Evolutionary conservation across 352 stramenopile genomes (phyloP), one percentile per base, ranked within the genome.

Genomic region (Blastocystis sp.): DNA sequence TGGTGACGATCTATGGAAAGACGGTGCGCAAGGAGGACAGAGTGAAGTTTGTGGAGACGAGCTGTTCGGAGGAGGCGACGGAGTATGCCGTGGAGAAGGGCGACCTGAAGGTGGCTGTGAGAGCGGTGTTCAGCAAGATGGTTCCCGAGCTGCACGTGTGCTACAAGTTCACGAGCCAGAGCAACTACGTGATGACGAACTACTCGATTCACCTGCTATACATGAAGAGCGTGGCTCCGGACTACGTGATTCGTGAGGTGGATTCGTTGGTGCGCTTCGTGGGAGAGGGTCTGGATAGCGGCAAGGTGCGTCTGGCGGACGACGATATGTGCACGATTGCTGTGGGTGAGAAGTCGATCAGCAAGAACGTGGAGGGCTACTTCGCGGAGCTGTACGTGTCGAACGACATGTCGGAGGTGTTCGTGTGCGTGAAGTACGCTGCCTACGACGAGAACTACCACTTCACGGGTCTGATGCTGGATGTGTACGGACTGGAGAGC

Each of bases 41-140:
- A 44, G 69, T 81, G 69, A 81, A 81, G 46, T 81, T 81, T 32
- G 69, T 81, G 42, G 46, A 64, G 69, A 24, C 32, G n/a, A 38
- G 38, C 36, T 81, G 69, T 32, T n/a, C 29, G 14, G 69, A 63
- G 51, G 69, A 44, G 42, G 69, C 69, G 11, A 24, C 29, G 46
- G 69, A 63, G 69, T 81, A 81, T 29, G 24, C 16, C 21, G 49
- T 81, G 46, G n/a, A 21, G 36, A 34, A 32, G 49, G 48, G 40
- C 16, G 48, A 81, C 42, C 14, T 40, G 69, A 81, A 34, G 46
- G 48, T 36, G 46, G 27, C 49, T 8, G 46, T 61, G 69, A 44
- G 40, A 14, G 69, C 49, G 18, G 46, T 81, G 69, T 81, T 81
- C 69, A 44, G 4, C 6, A 64, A 81, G 69, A 81, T 48, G 69